Evolutionary conservation across 345 rosid species (phyloP), one percentile per base, ranked within the genome.

Genomic region (Rhodomyrtus tomentosa): DNA sequence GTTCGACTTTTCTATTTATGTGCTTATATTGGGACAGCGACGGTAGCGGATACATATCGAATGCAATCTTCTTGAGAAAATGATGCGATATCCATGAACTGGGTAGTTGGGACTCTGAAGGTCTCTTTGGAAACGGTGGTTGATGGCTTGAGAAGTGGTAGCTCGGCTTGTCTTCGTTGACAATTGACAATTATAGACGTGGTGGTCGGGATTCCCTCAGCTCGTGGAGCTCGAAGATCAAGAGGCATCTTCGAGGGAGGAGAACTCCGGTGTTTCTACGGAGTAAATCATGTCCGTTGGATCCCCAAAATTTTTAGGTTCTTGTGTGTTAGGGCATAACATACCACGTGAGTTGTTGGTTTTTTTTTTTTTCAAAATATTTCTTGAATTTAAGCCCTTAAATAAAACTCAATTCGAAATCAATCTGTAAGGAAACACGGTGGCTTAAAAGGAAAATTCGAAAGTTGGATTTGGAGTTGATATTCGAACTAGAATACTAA

Each of bases 361-460:
- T 50, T 45, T 7, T 45, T 8, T 45, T 45, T 45, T 5, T 45
- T 45, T 45, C 1, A 6, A 45, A 25, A 55, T 55, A 0, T 55
- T 14, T 55, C n/a, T 25, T 0, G 3, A 25, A 13, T 56, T 56
- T 56, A 1, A 56, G n/a, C 5, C 7, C 0, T 0, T 25, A 32
- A 56, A 56, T 29, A 56, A n/a, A 56, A 56, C 13, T 0, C 0
- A 56, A 25, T 13, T 25, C 62, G 0, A 56, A 27, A 56, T n/a
- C 1, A 4, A 56, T n/a, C 12, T 0, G 7, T 2, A 56, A 56
- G 32, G 62, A 56, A 56, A 56, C n/a, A 6, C 15, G 0, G 12
- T 55, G 0, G 16, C 11, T 25, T 11, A 25, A 13, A 13, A 55
- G 32, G 62, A 25, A 55, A 25, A 14, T 55, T 11, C 32, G 0